phyloP scores from a whole-genome alignment of 805 yeast species.

The Starmerella vaccinii region DNA sequence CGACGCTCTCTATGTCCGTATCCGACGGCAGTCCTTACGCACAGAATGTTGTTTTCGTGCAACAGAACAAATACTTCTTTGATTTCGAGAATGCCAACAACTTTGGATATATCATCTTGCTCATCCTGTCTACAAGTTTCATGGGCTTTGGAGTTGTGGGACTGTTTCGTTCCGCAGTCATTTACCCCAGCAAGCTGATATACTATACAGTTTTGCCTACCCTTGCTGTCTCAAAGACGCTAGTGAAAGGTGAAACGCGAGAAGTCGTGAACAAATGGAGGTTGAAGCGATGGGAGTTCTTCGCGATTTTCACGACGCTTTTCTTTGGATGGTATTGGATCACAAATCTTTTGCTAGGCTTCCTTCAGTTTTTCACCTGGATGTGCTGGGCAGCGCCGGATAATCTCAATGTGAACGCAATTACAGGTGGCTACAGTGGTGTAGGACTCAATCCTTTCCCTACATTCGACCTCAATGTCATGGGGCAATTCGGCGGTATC shows the following conservation, averaged over 20 bases:
- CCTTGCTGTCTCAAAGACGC: slow-evolving; percentile 41
- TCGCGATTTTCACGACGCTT: slow-evolving; percentile 35
- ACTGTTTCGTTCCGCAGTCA: slow-evolving; percentile 46
- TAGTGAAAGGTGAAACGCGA: slow-evolving; percentile 24
- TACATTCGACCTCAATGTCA: not conserved
- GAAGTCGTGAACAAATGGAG: slow-evolving; percentile 46
- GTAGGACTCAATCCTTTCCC: slow-evolving; percentile 29
- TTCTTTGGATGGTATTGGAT: slow-evolving; percentile 52
- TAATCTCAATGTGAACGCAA: slow-evolving; percentile 46
- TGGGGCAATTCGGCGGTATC: not conserved
- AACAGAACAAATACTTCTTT: slow-evolving; percentile 27
- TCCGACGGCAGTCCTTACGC: slow-evolving; percentile 23
- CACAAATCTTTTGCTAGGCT: slow-evolving; percentile 56
- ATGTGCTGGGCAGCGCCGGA: slow-evolving; percentile 44
- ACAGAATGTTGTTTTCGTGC: slow-evolving; percentile 29
- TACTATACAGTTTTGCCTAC: slow-evolving; percentile 48
- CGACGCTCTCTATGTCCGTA: slow-evolving; percentile 35
- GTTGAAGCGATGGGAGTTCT: slow-evolving; percentile 42
- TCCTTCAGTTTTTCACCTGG: slow-evolving; percentile 53
- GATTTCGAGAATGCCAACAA: slow-evolving; percentile 28
- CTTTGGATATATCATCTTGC: slow-evolving; percentile 45
- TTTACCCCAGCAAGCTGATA: slow-evolving; percentile 42
- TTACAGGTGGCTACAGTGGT: slow-evolving; percentile 43
- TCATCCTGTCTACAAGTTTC: slow-evolving; percentile 47
- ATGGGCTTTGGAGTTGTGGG: slow-evolving; percentile 63